Evolutionary conservation across 2,329 filamentous ascomycete species (phyloP).

Genomic region (Fusarium setosum): DNA sequence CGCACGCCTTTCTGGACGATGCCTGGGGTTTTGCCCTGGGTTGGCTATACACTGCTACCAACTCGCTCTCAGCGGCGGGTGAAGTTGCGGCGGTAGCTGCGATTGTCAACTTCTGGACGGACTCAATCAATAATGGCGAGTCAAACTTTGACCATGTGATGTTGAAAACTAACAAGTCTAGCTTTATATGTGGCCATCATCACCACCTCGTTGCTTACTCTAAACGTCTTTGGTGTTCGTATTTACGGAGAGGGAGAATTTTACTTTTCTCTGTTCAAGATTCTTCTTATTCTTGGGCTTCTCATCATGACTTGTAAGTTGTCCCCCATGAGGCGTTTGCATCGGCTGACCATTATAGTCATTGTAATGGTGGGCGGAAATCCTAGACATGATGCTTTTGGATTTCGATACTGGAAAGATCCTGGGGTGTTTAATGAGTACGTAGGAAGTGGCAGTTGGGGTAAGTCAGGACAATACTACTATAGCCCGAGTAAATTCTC

Average conservation of each 20-base stretch:
- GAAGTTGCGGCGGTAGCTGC: slow-evolving; percentile 55
- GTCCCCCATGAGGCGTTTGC: neutral
- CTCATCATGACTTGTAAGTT: slow-evolving; percentile 63
- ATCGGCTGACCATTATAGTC: slow-evolving; percentile 44
- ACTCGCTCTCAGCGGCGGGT: slow-evolving; percentile 53
- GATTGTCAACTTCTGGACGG: slow-evolving; percentile 54
- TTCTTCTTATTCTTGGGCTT: slow-evolving; percentile 59
- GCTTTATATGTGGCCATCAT: slow-evolving; percentile 38
- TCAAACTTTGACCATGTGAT: too few species aligned
- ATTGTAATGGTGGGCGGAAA: slow-evolving; percentile 75
- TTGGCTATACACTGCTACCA: slow-evolving; percentile 58
- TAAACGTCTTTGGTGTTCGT: slow-evolving; percentile 36
- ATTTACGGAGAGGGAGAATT: slow-evolving; percentile 54
- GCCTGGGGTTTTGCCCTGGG: slow-evolving; percentile 65
- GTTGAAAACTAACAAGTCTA: neutral
- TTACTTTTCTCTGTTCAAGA: slow-evolving; percentile 66
- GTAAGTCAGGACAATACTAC: slow-evolving; percentile 28
- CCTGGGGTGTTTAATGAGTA: neutral
- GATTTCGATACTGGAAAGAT: slow-evolving; percentile 64
- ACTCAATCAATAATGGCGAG: slow-evolving; percentile 45
- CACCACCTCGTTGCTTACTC: slow-evolving; percentile 58
- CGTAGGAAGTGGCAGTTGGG: slow-evolving; percentile 32
- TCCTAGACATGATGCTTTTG: slow-evolving; percentile 67
- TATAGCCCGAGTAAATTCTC: slow-evolving; percentile 26
- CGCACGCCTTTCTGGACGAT: slow-evolving; percentile 63